Base-by-base conservation (phyloP, 2,329 filamentous ascomycete genomes). In the Talaromyces sp. region DNA sequence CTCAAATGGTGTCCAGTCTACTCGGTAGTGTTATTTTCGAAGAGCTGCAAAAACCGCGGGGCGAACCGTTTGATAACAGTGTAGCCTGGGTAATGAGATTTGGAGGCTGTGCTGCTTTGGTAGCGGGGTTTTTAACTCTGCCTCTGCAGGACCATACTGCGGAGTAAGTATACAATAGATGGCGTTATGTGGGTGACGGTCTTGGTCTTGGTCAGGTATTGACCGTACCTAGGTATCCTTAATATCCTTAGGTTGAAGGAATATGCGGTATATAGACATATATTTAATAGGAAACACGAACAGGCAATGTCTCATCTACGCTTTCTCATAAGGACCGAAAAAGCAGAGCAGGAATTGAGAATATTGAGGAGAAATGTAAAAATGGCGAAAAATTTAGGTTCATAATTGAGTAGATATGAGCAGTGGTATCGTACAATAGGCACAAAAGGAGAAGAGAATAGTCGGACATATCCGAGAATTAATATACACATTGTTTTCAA, bases 1-100 rank as follows among this genome's bases (percentile, higher is more conserved):
- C 93, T 1, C 93, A 97, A 70, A 92, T 97, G 61, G 81, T 97
- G 56, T 91, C 93, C 8, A 97, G 91, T 7, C 76, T 97, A 33
- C 85, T 89, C 22, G 93, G 89, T 60, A 91, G 88, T 68, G 78
- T 88, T 60, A 89, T 97, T 62, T 97, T 97, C 77, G 86, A 85
- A 68, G 77, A 87, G 41, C 82, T 93, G 66, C 92, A 97, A 76
- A 96, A 95, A 73, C 91, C 90, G 0, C 82, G 93, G 61, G 92
- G 91, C 2, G 83, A 81, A 2, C 88, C 90, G 0, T 92, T 91
- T 28, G 93, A 97, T 74, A 84, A 88, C 63, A 95, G 89, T 71
- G 89, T 96, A 52, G 86, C 87, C 11, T 89, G 93, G 77, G 91
- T 96, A 40, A 77, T 97, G 65, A 84, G 92, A 19, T 86, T 94